Evolutionary conservation across 2,329 filamentous ascomycete species (phyloP), one percentile per base, ranked within the genome.

Genomic region (Eurotiales sp.): DNA sequence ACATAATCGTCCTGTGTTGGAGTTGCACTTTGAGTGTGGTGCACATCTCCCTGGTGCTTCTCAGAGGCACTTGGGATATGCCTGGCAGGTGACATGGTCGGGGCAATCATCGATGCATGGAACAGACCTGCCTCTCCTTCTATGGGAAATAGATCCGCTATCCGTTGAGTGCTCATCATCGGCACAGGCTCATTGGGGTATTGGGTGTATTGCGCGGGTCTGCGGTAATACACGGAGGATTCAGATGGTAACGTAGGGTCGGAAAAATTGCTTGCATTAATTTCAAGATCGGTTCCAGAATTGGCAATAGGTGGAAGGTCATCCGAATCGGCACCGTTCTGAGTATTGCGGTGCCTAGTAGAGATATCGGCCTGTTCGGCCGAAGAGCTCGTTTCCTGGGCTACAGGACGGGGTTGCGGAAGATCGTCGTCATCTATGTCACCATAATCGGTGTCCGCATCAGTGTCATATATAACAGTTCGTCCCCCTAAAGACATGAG

Each of bases 391-490:
- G 17, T 36, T 10, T 15, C 29, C 8, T 47, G 39, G 17, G 30
- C 25, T 22, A n/a, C 25, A 14, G 23, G 37, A n/a, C 42, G 39
- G 5, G 43, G 17, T 41, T 56, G 51, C 3, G 59, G 51, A n/a
- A 49, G n/a, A 14, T 50, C 45, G 7, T 58, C 58, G 34, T 64
- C 56, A n/a, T 65, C 56, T 14, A 57, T 50, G 8, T 68, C 67
- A 21, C 59, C 62, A 23, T 63, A 61, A 12, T 72, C 66, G 11
- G 64, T 60, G n/a, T 72, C 70, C 2, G 62, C 68, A 55, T 72
- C 71, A 2, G 71, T 73, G 47, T 72, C 71, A 56, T 72, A 72
- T 12, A 73, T 56, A n/a, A 73, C 63, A 2, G 60, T 67, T 44
- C 61, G 62, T 32, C 63, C 59, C n/a, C 25, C 40, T 12, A 55